Evolutionary conservation across 768 basidiomycete species (phyloP).

Genomic region (Boletus rubropictus): DNA sequence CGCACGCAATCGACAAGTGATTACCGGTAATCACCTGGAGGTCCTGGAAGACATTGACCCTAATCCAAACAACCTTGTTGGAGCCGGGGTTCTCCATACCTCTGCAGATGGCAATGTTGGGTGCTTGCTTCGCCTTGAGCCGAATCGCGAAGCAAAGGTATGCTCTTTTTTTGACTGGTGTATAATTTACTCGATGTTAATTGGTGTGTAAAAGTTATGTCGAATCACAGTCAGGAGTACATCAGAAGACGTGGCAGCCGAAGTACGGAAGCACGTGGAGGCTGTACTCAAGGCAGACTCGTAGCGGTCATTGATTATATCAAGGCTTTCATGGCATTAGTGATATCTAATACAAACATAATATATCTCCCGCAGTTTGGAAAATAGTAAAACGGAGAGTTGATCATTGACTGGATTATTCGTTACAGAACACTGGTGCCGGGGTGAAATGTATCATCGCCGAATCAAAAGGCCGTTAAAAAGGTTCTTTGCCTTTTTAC

Average conservation of each 20-base stretch:
- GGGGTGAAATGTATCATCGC: slow-evolving; percentile 23
- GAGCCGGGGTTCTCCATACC: slow-evolving; percentile 94
- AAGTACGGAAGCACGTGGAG: slow-evolving; percentile 53
- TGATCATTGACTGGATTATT: not conserved
- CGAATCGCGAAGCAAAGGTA: slow-evolving; percentile 94
- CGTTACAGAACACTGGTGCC: not conserved
- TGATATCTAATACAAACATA: slow-evolving; percentile 25
- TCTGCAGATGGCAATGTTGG: slow-evolving; percentile 92
- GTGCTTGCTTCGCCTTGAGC: slow-evolving; percentile 87
- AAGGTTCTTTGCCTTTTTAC: slow-evolving; percentile 35
- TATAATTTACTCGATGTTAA: not conserved
- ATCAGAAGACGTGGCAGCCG: slow-evolving; percentile 79
- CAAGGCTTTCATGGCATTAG: slow-evolving; percentile 6
- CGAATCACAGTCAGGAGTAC: slow-evolving; percentile 92
- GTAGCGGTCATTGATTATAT: slow-evolving; percentile 3
- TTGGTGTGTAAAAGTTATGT: slow-evolving; percentile 57
- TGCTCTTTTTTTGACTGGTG: slow-evolving; percentile 13
- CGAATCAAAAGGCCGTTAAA: slow-evolving; percentile 38
- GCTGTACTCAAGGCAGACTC: slow-evolving; percentile 32
- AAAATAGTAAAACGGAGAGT: not conserved
- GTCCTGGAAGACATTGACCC: slow-evolving; percentile 84
- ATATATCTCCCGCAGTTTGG: slow-evolving; percentile 11
- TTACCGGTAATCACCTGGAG: slow-evolving; percentile 72
- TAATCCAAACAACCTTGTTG: slow-evolving; percentile 89
- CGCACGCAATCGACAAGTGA: slow-evolving; percentile 64